Percentiles rank a stretch among this genome's conserved stretches.
Conservation (phyloP, 2,329 filamentous ascomycete species). For the Onygenales sp. region DNA sequence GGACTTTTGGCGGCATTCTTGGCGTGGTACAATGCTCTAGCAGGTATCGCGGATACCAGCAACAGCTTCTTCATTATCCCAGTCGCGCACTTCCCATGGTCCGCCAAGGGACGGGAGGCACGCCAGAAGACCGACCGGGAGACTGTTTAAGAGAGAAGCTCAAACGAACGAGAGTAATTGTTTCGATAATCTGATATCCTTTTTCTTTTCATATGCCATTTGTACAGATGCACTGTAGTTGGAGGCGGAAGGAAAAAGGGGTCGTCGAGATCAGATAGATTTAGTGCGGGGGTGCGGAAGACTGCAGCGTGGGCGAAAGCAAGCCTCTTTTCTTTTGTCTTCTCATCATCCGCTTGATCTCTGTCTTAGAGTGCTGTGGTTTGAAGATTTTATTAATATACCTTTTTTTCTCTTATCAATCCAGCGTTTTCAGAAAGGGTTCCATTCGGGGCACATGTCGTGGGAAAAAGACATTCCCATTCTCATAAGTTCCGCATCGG, state of each 20-base stretch:
- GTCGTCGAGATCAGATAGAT: background rate
- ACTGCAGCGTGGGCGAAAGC: background rate
- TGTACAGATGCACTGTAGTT: constrained; percentile 1
- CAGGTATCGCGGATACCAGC: constrained; percentile 62
- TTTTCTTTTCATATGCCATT: background rate
- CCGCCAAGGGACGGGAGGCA: constrained; percentile 58
- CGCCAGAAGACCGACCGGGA: constrained; percentile 46
- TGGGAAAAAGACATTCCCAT: too few relatives aligned
- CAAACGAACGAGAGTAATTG: background rate
- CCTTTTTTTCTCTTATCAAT: background rate
- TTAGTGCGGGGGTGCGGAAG: too few relatives aligned
- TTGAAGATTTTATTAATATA: background rate
- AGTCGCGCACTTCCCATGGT: constrained; percentile 93
- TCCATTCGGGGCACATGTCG: too few relatives aligned
- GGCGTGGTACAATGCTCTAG: constrained; percentile 80
- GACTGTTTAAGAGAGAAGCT: constrained; percentile 19
- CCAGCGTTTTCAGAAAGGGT: too few relatives aligned
- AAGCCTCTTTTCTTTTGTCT: background rate
- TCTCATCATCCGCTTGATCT: background rate
- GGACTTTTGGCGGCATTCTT: constrained; percentile 72
- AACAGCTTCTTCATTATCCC: constrained; percentile 87
- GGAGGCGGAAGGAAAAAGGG: background rate
- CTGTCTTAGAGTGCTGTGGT: background rate
- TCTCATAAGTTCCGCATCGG: too few relatives aligned
- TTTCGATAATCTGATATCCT: constrained; percentile 2